Evolutionary conservation across 148 eudicot species (phyloP), one percentile per base, ranked within the genome.

Genomic region (Cornus florida): DNA sequence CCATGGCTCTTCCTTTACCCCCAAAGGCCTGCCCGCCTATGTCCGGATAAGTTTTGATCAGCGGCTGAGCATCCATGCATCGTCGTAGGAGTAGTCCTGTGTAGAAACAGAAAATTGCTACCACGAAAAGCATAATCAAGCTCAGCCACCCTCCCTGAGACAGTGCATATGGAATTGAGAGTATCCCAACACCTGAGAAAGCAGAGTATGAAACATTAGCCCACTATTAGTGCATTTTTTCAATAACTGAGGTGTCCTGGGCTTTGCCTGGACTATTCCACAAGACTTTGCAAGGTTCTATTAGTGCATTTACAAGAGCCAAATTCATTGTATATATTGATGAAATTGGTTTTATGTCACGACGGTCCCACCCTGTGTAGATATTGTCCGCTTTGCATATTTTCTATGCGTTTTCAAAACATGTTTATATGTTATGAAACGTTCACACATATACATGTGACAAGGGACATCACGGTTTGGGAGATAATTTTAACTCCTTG

Each of bases 91-190:
- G 88, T n/a, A 79, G 16, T 3, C 87, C 91, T 0, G 91, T 88
- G 83, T 88, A 88, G 72, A 62, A 88, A 70, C 85, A 83, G 3
- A 86, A 19, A 5, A 66, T 10, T 32, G 88, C 91, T 64, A 86
- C 79, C 0, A 73, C 32, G 4, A 86, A 62, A 43, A 88, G 78
- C 10, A 82, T 19, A 10, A 80, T 69, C 7, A 88, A 31, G 50
- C 85, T 31, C 4, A 88, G 23, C 87, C 91, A 88, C 4, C 91
- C 88, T 28, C 91, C 91, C 76, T 80, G n/a, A 13, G 89, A 82
- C 48, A 88, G 78, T 57, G 89, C 91, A 77, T 83, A 88, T 8
- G 91, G 88, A 7, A 88, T 76, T 28, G 91, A 86, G 19, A 88
- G 65, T 62, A 86, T 82, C 66, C 91, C 91, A 8, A 88, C 80